Percentiles rank a stretch among this genome's conserved stretches.
These are phyloP conservation scores for Penicillium canariense DNA, from an alignment of 495 filamentous ascomycete species.

Conservation along the genomic window DNA sequence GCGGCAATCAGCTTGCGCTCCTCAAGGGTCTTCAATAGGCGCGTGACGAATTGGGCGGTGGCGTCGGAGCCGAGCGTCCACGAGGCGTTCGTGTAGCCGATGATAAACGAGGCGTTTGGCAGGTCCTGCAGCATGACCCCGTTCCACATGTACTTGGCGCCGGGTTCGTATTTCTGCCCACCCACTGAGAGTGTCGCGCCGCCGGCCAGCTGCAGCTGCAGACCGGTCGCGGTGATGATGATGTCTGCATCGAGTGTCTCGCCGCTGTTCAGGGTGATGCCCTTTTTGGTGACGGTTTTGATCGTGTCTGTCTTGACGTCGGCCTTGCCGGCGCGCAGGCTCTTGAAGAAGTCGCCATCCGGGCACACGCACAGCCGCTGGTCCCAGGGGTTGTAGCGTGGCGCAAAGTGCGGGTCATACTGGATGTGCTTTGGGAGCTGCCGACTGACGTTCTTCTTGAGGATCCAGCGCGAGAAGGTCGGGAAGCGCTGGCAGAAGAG, in stretches of 20 bases:
- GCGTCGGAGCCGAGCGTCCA: slow-evolving; percentile 63
- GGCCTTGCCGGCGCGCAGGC: slow-evolving; percentile 55
- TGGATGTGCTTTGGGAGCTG: slow-evolving; percentile 56
- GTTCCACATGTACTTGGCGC: slow-evolving; percentile 54
- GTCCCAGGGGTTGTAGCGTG: slow-evolving; percentile 68
- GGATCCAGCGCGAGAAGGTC: slow-evolving; percentile 39
- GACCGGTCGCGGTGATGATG: slow-evolving; percentile 73
- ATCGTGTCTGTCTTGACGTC: slow-evolving; percentile 68
- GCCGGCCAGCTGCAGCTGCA: slow-evolving; percentile 56
- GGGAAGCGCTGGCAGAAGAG: slow-evolving; percentile 59
- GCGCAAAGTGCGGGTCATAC: slow-evolving; percentile 67
- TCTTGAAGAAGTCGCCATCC: slow-evolving; percentile 68
- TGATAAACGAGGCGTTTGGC: slow-evolving; percentile 54
- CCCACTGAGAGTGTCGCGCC: slow-evolving; percentile 53
- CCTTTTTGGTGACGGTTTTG: slow-evolving; percentile 56
- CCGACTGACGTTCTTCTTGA: slow-evolving; percentile 38
- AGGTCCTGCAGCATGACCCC: slow-evolving; percentile 59
- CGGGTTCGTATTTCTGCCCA: slow-evolving; percentile 45
- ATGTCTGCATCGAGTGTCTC: slow-evolving; percentile 62
- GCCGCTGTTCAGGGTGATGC: slow-evolving; percentile 58
- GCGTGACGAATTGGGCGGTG: slow-evolving; percentile 45
- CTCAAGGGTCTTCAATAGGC: slow-evolving; percentile 44
- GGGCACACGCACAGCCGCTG: slow-evolving; percentile 72
- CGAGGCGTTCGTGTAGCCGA: slow-evolving; percentile 57
- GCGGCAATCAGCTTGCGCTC: slow-evolving; percentile 35